Percentiles rank a stretch among this genome's conserved stretches.
Evolutionary conservation across 2,329 filamentous ascomycete genomes (phyloP).

Genomic region (Fusarium albidum): DNA sequence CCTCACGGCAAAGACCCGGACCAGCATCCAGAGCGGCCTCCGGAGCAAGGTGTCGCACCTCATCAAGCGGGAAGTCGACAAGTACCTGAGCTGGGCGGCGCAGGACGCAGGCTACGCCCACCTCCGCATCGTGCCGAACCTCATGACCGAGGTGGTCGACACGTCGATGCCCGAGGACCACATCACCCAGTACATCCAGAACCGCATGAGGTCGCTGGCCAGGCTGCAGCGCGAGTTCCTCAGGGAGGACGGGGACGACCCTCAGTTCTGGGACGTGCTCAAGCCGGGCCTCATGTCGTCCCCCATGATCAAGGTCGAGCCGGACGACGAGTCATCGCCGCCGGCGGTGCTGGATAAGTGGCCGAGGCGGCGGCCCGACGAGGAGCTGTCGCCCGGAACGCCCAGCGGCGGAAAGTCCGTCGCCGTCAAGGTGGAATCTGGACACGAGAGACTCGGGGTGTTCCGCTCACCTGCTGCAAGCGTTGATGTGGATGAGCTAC

Average conservation of each 20-base stretch:
- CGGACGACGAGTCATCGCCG: constrained; percentile 19
- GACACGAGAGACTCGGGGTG: constrained; percentile 17
- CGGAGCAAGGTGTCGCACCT: constrained; percentile 42
- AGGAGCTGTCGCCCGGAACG: constrained; percentile 20
- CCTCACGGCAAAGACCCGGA: constrained; percentile 47
- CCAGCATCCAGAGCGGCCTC: constrained; percentile 46
- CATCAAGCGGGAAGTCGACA: constrained; percentile 47
- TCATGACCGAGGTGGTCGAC: constrained; percentile 49
- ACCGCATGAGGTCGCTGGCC: constrained; percentile 47
- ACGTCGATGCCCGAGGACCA: constrained; percentile 37
- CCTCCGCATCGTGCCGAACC: constrained; percentile 49
- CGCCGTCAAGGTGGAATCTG: constrained; percentile 20
- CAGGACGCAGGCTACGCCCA: constrained; percentile 49
- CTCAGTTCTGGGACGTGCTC: constrained; percentile 44
- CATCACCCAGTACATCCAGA: constrained; percentile 47
- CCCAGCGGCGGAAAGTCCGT: constrained; percentile 4
- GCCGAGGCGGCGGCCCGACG: constrained; percentile 11
- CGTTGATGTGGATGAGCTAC: constrained; percentile 19
- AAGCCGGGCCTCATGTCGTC: constrained; percentile 33
- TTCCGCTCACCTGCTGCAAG: constrained; percentile 2
- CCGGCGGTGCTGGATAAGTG: constrained; percentile 13
- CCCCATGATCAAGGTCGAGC: constrained; percentile 30
- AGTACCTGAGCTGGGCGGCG: constrained; percentile 52
- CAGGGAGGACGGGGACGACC: constrained; percentile 36
- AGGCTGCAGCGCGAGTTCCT: constrained; percentile 48